phyloP scores from a whole-genome alignment of 2,329 filamentous ascomycete species.

The Diplodia intermedia region DNA sequence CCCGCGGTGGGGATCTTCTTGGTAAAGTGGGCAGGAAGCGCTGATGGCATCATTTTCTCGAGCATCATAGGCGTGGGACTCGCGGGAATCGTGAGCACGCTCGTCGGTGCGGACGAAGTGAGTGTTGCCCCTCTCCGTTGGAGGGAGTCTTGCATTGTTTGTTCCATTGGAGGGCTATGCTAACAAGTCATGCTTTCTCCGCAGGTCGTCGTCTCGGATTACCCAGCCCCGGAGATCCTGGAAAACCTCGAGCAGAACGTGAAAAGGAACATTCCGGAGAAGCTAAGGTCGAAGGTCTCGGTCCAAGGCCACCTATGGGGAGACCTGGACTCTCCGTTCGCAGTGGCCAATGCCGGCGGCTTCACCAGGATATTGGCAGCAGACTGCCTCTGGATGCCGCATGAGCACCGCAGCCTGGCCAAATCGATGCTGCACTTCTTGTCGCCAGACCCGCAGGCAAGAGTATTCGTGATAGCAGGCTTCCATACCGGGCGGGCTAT shows the following conservation, averaged over 20 bases:
- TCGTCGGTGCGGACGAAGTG: conserved; percentile 55
- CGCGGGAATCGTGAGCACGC: conserved; percentile 54
- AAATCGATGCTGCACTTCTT: conserved; percentile 70
- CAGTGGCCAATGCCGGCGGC: conserved; percentile 44
- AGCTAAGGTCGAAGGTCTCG: conserved; percentile 47
- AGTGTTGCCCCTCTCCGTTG: conserved; percentile 19
- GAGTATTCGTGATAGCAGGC: conserved; percentile 70
- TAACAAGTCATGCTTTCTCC: conserved; percentile 45
- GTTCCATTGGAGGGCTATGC: conserved; percentile 7
- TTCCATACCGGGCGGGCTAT: conserved; percentile 75
- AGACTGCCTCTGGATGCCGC: conserved; percentile 78
- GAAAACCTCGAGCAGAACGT: conserved; percentile 66
- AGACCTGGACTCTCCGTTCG: conserved; percentile 54
- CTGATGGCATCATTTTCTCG: conserved; percentile 33
- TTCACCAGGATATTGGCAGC: conserved; percentile 72
- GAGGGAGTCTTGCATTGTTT: not conserved
- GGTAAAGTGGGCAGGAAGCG: conserved; percentile 28
- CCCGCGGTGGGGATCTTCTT: conserved; percentile 6
- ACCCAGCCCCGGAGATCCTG: conserved; percentile 68
- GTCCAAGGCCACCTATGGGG: conserved; percentile 73
- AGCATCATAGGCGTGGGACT: conserved; percentile 52
- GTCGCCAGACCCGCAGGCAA: conserved; percentile 51
- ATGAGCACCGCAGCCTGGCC: conserved; percentile 72
- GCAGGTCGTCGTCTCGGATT: conserved; percentile 69
- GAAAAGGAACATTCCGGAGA: conserved; percentile 55